Percentiles rank a stretch among this genome's conserved stretches.
Evolutionary conservation across 257 asterid species (phyloP).

Genomic region (Hygrophila difformis): DNA sequence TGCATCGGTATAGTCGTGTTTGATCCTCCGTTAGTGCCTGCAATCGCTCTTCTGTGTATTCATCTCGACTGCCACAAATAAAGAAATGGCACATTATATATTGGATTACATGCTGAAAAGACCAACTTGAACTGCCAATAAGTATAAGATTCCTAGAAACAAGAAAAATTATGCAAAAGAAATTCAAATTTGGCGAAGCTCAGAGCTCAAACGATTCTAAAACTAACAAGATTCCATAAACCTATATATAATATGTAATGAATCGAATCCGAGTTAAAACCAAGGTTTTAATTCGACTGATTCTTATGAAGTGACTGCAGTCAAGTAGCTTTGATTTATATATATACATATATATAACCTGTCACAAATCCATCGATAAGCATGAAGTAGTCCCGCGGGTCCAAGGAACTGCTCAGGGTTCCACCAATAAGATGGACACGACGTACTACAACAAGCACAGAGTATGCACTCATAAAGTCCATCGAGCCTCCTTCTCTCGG

Average conservation of each 20-base stretch:
- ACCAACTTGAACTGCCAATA: too few species aligned
- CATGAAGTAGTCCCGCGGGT: constrained; percentile 62
- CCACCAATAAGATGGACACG: constrained; percentile 93
- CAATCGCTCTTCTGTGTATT: constrained; percentile 49
- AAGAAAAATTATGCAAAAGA: too few species aligned
- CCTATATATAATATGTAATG: too few species aligned
- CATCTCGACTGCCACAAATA: constrained; percentile 46
- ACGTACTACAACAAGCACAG: constrained; percentile 66
- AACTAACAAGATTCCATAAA: too few species aligned
- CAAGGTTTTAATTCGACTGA: too few species aligned
- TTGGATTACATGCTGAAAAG: too few species aligned
- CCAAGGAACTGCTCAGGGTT: constrained; percentile 50
- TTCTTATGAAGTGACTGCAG: too few species aligned
- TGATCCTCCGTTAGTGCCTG: constrained; percentile 47
- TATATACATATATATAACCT: constrained; percentile 31
- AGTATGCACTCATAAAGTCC: constrained; percentile 94
- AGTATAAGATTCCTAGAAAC: too few species aligned
- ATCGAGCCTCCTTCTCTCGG: constrained; percentile 76
- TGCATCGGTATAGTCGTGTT: constrained; percentile 44
- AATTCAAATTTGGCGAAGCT: too few species aligned
- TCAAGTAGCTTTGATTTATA: too few species aligned
- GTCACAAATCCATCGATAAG: constrained; percentile 71
- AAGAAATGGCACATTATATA: background rate
- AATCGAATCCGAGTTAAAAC: too few species aligned
- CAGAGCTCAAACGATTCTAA: too few species aligned